Evolutionary conservation across 768 basidiomycete species (phyloP).

Genomic region (Lenzites betulinus): DNA sequence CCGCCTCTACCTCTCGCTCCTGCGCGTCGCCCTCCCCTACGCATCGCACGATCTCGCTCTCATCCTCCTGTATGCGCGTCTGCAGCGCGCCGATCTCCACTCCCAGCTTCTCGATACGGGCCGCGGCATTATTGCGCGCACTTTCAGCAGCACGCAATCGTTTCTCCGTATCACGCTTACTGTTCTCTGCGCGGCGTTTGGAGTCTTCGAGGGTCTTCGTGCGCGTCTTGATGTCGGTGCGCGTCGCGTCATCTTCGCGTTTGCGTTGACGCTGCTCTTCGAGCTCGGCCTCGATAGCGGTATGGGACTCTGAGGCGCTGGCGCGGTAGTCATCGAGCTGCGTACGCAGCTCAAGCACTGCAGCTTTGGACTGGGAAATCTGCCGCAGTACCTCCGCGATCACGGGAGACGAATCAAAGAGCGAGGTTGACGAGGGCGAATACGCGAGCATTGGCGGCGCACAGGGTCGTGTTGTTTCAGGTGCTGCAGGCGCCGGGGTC

Average conservation of each 20-base stretch:
- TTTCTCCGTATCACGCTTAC: slow-evolving; percentile 86
- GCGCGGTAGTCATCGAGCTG: slow-evolving; percentile 68
- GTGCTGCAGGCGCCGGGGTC: slow-evolving; percentile 8
- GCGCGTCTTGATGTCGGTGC: slow-evolving; percentile 77
- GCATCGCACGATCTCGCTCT: slow-evolving; percentile 41
- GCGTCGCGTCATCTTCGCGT: slow-evolving; percentile 79
- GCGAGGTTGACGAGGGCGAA: slow-evolving; percentile 41
- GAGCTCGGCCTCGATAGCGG: slow-evolving; percentile 70
- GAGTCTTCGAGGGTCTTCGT: slow-evolving; percentile 87
- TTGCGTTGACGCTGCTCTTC: slow-evolving; percentile 72
- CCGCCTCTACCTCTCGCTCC: slow-evolving; percentile 34
- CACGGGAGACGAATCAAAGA: slow-evolving; percentile 62
- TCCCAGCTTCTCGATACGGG: slow-evolving; percentile 59
- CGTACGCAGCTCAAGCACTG: slow-evolving; percentile 65
- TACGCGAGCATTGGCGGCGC: slow-evolving; percentile 23
- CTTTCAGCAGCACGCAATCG: slow-evolving; percentile 71
- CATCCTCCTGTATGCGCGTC: slow-evolving; percentile 57
- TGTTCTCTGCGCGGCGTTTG: slow-evolving; percentile 78
- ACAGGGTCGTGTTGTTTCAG: slow-evolving; percentile 21
- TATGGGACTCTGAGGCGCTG: slow-evolving; percentile 58
- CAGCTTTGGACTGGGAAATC: slow-evolving; percentile 61
- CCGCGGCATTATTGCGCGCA: slow-evolving; percentile 61
- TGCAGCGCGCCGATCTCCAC: slow-evolving; percentile 60
- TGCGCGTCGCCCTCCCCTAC: slow-evolving; percentile 26
- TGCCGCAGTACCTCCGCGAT: slow-evolving; percentile 77